Evolutionary conservation across 495 filamentous ascomycete species (phyloP).

Genomic region (Penicillium angulare): DNA sequence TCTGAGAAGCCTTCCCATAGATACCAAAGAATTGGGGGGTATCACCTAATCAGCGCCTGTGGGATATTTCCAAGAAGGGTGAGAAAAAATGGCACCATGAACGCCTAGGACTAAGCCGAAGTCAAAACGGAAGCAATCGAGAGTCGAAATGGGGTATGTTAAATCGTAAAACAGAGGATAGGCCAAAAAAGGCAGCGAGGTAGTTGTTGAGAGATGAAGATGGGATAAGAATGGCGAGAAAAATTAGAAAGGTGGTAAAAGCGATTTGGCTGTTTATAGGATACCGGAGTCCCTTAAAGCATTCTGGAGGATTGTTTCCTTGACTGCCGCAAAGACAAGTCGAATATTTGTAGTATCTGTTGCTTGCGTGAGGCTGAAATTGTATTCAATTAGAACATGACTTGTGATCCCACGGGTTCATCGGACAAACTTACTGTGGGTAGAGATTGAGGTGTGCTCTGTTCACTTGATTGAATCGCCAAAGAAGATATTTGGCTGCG

Average conservation of each 20-base stretch:
- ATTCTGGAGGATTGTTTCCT: conserved; percentile 98
- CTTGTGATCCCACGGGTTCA: background rate
- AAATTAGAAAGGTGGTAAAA: background rate
- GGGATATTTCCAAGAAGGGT: conserved; percentile 26
- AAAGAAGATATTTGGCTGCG: conserved; percentile 94
- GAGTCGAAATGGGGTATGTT: conserved; percentile 14
- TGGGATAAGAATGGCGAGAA: background rate
- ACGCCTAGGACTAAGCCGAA: conserved; percentile 38
- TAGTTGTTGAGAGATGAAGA: conserved; percentile 2
- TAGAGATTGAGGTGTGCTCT: conserved; percentile 94
- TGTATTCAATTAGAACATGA: background rate
- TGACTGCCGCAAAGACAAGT: conserved; percentile 95
- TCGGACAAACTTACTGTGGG: conserved; percentile 73
- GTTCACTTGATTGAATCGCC: conserved; percentile 99
- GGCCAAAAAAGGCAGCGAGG: background rate
- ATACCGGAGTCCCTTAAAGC: conserved; percentile 97
- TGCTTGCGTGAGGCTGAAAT: conserved; percentile 84
- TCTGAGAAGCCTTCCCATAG: conserved; percentile 9
- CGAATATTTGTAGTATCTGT: conserved; percentile 98
- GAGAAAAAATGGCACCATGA: conserved; percentile 26
- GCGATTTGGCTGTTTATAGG: conserved; percentile 51
- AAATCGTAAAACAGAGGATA: conserved; percentile 18
- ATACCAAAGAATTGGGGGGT: conserved; percentile 19
- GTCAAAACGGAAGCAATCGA: conserved; percentile 17
- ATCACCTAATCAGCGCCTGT: conserved; percentile 34